Conservation (phyloP, 2,329 filamentous ascomycete species). For the Hypoxylon sp. region DNA sequence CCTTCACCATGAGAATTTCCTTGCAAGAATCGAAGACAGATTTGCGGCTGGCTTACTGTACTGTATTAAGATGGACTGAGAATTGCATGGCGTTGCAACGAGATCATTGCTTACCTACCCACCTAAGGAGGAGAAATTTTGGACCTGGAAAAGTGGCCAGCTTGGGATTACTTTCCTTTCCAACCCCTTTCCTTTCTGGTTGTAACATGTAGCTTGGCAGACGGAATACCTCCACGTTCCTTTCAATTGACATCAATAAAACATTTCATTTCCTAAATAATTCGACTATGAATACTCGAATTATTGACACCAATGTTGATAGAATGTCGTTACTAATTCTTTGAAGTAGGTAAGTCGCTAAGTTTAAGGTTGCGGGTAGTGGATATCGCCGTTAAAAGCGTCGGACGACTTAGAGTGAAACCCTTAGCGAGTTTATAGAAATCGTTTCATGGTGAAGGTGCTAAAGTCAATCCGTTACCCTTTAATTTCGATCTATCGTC, state of each 20-base stretch:
- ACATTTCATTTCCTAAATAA: not conserved
- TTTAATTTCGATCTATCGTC: too few species aligned
- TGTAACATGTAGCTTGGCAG: slow-evolving; percentile 34
- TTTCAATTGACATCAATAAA: slow-evolving; percentile 36
- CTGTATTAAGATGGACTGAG: slow-evolving; percentile 21
- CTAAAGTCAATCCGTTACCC: not conserved
- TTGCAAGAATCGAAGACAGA: slow-evolving; percentile 16
- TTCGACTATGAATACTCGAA: not conserved
- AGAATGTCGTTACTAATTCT: not conserved
- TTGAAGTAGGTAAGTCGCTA: not conserved
- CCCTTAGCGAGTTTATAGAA: not conserved
- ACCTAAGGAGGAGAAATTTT: slow-evolving; percentile 20
- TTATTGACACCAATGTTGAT: not conserved
- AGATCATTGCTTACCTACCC: slow-evolving; percentile 24
- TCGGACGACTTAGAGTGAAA: not conserved
- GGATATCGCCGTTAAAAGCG: not conserved
- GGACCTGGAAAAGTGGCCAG: slow-evolving; percentile 28
- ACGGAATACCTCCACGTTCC: slow-evolving; percentile 41
- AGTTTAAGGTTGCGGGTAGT: slow-evolving; percentile 5
- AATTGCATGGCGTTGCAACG: slow-evolving; percentile 37
- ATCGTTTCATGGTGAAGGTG: not conserved
- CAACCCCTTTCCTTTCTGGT: slow-evolving; percentile 28
- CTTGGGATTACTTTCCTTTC: slow-evolving; percentile 38
- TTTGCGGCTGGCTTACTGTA: slow-evolving; percentile 16
- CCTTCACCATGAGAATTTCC: slow-evolving; percentile 5